A percentile compares a stretch with the other conserved stretches of the same genome.
Evolutionary conservation across 2,329 filamentous ascomycete species (phyloP).

Genomic region (Paracoccidioides brasiliensis): DNA sequence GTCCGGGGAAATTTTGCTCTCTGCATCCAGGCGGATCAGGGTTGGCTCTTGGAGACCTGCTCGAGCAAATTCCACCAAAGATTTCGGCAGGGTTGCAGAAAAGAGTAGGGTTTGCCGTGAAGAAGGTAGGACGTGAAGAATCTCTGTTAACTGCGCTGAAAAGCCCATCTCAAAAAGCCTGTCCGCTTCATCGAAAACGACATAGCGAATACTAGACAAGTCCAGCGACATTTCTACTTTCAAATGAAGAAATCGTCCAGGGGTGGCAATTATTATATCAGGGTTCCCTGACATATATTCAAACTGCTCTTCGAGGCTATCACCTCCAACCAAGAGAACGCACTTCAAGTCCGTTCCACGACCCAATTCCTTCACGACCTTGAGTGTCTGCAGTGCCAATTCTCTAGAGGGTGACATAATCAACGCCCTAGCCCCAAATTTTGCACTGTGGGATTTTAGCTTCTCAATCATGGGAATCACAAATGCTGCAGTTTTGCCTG

Average conservation of each 20-base stretch:
- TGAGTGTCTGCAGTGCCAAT: conserved; percentile 83
- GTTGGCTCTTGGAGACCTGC: conserved; percentile 87
- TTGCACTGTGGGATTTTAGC: conserved; percentile 73
- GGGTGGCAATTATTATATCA: conserved; percentile 93
- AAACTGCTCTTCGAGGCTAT: conserved; percentile 92
- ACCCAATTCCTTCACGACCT: conserved; percentile 90
- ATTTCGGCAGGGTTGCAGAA: conserved; percentile 87
- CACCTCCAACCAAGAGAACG: conserved; percentile 85
- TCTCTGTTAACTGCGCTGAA: conserved; percentile 81
- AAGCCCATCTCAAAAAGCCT: conserved; percentile 98
- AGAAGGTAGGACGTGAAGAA: conserved; percentile 72
- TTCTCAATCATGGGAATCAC: conserved; percentile 97
- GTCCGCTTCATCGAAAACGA: conserved; percentile 96
- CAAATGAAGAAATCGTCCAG: conserved; percentile 87
- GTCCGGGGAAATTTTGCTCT: conserved; percentile 91
- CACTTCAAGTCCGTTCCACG: conserved; percentile 81
- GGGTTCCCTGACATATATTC: conserved; percentile 85
- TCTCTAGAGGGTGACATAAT: conserved; percentile 89
- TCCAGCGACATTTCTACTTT: conserved; percentile 94
- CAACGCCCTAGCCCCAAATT: conserved; percentile 72
- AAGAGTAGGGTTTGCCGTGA: conserved; percentile 86
- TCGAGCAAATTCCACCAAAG: conserved; percentile 86
- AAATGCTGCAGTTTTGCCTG: conserved; percentile 95
- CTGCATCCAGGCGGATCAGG: conserved; percentile 78
- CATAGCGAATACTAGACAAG: conserved; percentile 80